Conservation (phyloP, 257 asterid genomes). For the Osmanthus fragrans region DNA sequence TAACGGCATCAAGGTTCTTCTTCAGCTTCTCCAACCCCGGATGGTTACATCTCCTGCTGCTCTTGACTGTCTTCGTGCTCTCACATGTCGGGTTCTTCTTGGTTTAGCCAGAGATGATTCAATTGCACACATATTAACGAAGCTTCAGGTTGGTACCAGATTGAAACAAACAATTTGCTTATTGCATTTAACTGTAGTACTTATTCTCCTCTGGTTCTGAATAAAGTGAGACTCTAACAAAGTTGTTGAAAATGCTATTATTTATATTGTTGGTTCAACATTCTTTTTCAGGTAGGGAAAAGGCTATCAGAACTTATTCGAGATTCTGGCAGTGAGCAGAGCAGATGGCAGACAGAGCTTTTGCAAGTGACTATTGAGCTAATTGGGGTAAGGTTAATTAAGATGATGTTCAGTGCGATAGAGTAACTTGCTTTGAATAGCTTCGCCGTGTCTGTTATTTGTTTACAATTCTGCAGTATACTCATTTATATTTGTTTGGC, state of each 20-base stretch:
- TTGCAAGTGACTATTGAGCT: slow-evolving; percentile 90
- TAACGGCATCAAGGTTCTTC: slow-evolving; percentile 94
- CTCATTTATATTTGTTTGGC: neutral
- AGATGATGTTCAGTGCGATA: slow-evolving; percentile 1
- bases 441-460: neutral
- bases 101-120: slow-evolving; percentile 98
- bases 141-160: slow-evolving; percentile 73
- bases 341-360: slow-evolving; percentile 95
- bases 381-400: slow-evolving; percentile 71
- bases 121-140: slow-evolving; percentile 93
- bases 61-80: slow-evolving; percentile 98
- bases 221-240: neutral
- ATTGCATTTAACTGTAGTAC: neutral
- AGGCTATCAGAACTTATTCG: slow-evolving; percentile 94
- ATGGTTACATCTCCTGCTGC: slow-evolving; percentile 92
- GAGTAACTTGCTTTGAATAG: neutral
- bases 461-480: neutral
- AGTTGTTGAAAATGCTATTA: neutral
- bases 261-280: slow-evolving; percentile 4
- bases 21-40: slow-evolving; percentile 96
- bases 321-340: slow-evolving; percentile 90
- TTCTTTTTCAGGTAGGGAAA: slow-evolving; percentile 72
- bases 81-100: slow-evolving; percentile 97
- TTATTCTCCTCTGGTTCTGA: neutral
- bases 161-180: slow-evolving; percentile 1